Percentiles rank a stretch among this genome's conserved stretches.
phyloP scores from a whole-genome alignment of 352 stramenopile species.

The Poterioochromonas sp. region DNA sequence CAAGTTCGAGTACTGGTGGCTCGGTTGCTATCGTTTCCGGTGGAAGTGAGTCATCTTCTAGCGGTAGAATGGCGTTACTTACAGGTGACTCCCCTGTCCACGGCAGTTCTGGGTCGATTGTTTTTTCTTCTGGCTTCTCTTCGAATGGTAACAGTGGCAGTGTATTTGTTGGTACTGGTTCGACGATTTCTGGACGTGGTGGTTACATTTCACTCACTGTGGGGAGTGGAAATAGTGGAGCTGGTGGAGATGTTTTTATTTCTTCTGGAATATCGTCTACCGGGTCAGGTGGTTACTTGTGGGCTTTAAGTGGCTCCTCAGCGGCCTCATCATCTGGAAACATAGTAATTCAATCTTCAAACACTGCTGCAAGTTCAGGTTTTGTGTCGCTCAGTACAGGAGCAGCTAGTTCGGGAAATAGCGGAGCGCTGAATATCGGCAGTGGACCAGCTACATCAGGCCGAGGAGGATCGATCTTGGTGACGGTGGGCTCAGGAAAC shows the following conservation, averaged over 20 bases:
- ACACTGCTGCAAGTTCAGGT: conserved; percentile 41
- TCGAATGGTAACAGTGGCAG: conserved; percentile 19
- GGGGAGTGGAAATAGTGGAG: conserved; percentile 29
- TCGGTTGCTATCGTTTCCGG: neutral
- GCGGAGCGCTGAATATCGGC: conserved; percentile 58
- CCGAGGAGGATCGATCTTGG: neutral
- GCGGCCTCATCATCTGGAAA: conserved; percentile 9
- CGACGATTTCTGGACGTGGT: neutral
- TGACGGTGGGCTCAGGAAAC: neutral
- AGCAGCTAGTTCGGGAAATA: conserved; percentile 55
- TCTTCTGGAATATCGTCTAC: conserved; percentile 39
- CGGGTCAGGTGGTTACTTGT: conserved; percentile 1
- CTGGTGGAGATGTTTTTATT: conserved; percentile 6
- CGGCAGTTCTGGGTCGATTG: conserved; percentile 18
- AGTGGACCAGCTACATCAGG: conserved; percentile 47
- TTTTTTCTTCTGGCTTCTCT: neutral
- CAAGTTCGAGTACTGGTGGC: neutral
- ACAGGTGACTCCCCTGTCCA: neutral
- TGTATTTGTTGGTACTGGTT: conserved; percentile 27
- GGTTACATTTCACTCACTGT: conserved; percentile 13
- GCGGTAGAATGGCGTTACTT: neutral
- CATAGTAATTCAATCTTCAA: conserved; percentile 30
- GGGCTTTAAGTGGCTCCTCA: neutral
- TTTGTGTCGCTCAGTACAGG: conserved; percentile 61
- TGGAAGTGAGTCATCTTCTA: neutral